Percentiles rank a stretch among this genome's conserved stretches.
Conservation (phyloP, 2,329 filamentous ascomycete genomes). For the Pseudocercospora cruenta region DNA sequence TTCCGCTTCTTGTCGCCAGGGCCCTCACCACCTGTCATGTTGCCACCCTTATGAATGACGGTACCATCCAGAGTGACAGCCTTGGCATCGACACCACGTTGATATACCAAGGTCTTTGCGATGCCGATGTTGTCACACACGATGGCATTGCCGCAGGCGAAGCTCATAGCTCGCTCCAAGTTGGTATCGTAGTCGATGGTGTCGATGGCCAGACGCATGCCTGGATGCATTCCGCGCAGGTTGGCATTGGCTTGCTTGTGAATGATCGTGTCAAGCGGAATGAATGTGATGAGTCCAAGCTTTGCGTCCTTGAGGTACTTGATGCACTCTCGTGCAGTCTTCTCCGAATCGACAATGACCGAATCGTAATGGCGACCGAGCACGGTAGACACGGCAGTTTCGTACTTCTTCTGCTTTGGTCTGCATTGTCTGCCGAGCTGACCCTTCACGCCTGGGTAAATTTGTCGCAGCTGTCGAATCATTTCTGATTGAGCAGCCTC, state of each 20-base stretch:
- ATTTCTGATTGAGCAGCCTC: constrained; percentile 80
- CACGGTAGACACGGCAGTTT: constrained; percentile 88
- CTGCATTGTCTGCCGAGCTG: constrained; percentile 89
- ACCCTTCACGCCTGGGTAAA: constrained; percentile 89
- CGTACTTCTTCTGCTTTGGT: constrained; percentile 95
- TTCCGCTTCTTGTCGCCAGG: constrained; percentile 70
- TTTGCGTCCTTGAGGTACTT: constrained; percentile 91
- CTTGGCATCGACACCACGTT: constrained; percentile 83
- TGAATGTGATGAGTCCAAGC: constrained; percentile 86
- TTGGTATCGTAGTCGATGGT: constrained; percentile 91
- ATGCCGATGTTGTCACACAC: constrained; percentile 87
- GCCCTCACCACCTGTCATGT: constrained; percentile 93
- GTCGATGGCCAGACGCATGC: constrained; percentile 86
- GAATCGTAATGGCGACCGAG: constrained; percentile 92
- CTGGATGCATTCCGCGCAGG: constrained; percentile 83
- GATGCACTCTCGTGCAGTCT: constrained; percentile 91
- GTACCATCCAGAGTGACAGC: constrained; percentile 94
- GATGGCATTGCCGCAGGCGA: constrained; percentile 91
- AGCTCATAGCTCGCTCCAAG: constrained; percentile 88
- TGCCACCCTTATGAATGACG: constrained; percentile 92
- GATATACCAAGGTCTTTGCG: constrained; percentile 87
- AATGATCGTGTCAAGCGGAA: constrained; percentile 96
- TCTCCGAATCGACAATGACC: constrained; percentile 92
- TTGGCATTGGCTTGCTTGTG: constrained; percentile 88
- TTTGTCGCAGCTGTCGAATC: constrained; percentile 81